Percentiles rank a stretch among this genome's conserved stretches.
phyloP scores from a whole-genome alignment of 2,329 filamentous ascomycete species.

The Xylariaceae sp. region DNA sequence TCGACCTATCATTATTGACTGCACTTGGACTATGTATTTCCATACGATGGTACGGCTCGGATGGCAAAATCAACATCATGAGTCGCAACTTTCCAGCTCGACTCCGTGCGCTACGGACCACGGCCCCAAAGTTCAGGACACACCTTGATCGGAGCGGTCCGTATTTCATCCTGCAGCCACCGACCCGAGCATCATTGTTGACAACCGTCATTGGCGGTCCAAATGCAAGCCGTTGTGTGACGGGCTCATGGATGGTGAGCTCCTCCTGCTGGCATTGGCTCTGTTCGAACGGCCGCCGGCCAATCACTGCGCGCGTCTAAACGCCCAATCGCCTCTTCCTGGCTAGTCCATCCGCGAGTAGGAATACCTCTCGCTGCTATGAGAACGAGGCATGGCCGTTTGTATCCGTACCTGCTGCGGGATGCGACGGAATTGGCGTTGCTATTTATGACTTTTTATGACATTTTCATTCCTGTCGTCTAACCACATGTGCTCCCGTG shows the following conservation, averaged over 20 bases:
- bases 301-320: conserved; percentile 35
- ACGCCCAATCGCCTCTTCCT: conserved; percentile 35
- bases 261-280: conserved; percentile 30
- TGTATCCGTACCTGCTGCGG: background rate
- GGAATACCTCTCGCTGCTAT: conserved; percentile 19
- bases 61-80: background rate
- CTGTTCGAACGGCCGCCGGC: conserved; percentile 29
- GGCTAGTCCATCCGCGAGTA: conserved; percentile 28
- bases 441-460: conserved; percentile 20
- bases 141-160: conserved; percentile 8
- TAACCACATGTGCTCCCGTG: background rate
- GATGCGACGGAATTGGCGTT: background rate
- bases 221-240: conserved; percentile 29
- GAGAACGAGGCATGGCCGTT: background rate
- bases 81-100: background rate
- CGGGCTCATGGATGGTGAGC: conserved; percentile 27
- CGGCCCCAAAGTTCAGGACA: background rate
- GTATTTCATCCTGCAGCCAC: conserved; percentile 23
- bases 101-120: background rate
- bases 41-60: background rate
- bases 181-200: conserved; percentile 17
- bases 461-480: conserved; percentile 13
- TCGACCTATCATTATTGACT: no score
- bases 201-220: conserved; percentile 24
- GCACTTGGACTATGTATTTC: no score